Base-by-base conservation (phyloP, 768 basidiomycete species). In the Coprinopsis marcescibilis region DNA sequence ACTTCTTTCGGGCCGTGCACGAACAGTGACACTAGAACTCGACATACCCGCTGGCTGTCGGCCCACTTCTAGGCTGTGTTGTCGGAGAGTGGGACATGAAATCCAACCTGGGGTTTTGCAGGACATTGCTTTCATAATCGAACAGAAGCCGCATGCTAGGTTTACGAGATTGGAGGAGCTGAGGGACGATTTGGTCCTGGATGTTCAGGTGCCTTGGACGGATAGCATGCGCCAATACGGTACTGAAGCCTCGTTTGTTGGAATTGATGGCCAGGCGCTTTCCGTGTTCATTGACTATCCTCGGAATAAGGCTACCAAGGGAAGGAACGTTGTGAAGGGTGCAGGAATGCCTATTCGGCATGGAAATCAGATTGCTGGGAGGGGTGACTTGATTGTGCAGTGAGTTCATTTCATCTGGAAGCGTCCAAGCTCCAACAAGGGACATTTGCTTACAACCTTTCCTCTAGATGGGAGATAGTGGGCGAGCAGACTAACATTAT, bases 331-430 rank as follows among this genome's bases (percentile, higher is more conserved):
- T 32, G 64, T 82, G 45, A 68, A 67, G 55, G 81, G 78, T 33
- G 79, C 76, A 44, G 84, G 84, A n/a, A 86, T 86, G 84, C 81
- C 81, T 32, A 66, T 80, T 36, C 64, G 76, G 46, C 68, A 75
- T n/a, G 64, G 72, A 24, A 73, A 77, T 8, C 65, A 68, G 55
- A 64, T 76, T 8, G 60, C 76, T 43, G 80, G 79, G 27, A 71
- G 76, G 55, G 82, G 83, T 14, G 80, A 82, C 56, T 65, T 86
- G 56, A 65, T 84, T 49, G 67, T 86, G 46, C 76, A 73, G 83
- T 85, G 57, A 52, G 76, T 67, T 49, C 25, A 32, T 32, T 32
- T n/a, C n/a, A 8, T 32, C n/a, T 8, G 10, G 10, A 32, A 32
- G n/a, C n/a, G 10, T n/a, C 30, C 30, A 33, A 26, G 43, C 20